phyloP scores from a whole-genome alignment of 192 early-diverging fungal species.

The Coemansia sp. region DNA sequence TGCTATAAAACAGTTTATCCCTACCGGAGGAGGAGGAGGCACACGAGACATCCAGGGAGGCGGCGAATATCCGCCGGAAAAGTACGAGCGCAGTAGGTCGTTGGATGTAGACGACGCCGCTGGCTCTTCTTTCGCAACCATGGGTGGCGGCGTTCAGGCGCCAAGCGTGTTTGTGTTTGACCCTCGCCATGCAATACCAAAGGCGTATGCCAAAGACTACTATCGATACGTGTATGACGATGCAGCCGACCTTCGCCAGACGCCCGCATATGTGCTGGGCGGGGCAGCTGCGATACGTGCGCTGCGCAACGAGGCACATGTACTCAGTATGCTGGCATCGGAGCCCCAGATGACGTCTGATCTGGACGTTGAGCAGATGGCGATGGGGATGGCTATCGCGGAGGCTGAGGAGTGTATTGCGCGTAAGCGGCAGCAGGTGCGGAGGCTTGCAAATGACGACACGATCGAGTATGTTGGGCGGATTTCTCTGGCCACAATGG shows the following conservation, averaged over 20 bases:
- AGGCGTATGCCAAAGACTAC: constrained; percentile 29
- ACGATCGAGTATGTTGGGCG: constrained; percentile 31
- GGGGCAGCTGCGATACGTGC: constrained; percentile 41
- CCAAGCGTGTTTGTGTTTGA: constrained; percentile 3
- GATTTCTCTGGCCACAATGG: constrained; percentile 41
- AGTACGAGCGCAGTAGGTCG: neutral
- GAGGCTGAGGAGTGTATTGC: constrained; percentile 28
- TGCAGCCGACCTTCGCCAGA: constrained; percentile 10
- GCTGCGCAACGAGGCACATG: constrained; percentile 22
- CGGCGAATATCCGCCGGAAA: neutral
- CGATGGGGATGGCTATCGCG: constrained; percentile 37
- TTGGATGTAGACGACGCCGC: constrained; percentile 6
- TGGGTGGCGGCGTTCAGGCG: neutral
- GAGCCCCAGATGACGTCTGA: neutral
- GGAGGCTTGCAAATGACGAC: constrained; percentile 20
- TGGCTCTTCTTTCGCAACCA: too few relatives aligned
- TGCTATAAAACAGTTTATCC: neutral
- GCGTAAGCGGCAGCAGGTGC: constrained; percentile 25
- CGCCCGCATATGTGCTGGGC: constrained; percentile 24
- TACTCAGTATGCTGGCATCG: constrained; percentile 1
- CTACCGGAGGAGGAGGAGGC: neutral
- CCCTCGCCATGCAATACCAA: constrained; percentile 26
- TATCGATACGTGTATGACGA: constrained; percentile 25
- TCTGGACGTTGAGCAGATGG: constrained; percentile 29
- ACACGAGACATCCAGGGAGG: neutral